Evolutionary conservation across 2,329 filamentous ascomycete genomes (phyloP), one percentile per base, ranked within the genome.

Genomic region (Paracoccidioides brasiliensis): DNA sequence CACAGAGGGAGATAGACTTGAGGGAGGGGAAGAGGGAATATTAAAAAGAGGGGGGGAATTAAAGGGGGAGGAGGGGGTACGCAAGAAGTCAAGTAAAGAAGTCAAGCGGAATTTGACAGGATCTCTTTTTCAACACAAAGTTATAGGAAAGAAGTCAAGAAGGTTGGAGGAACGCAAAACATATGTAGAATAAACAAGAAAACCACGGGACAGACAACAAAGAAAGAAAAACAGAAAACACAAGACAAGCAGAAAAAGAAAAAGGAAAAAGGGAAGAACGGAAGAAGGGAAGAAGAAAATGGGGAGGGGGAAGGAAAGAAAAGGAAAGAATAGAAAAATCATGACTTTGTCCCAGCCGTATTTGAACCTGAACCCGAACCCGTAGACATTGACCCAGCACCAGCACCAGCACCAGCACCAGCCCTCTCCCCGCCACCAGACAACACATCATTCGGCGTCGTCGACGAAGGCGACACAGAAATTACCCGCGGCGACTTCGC

Each of bases 391-490:
- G 22, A 22, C 22, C 22, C 22, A 22, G 22, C 22, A 22, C 22
- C 22, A 22, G 22, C 22, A 22, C 22, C 22, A 22, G 22, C 22
- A 22, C 22, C 2, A 22, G 22, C 22, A 22, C 22, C 22, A 22
- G 22, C 22, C 22, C 2, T 22, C 22, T 40, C 50, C 9, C 30
- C 43, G 15, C 53, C 28, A 28, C 30, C 33, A 30, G 37, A 10
- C 44, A 38, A 43, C n/a, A 49, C 37, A 42, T 72, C 67, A 28
- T 63, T 62, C 44, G 71, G 28, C 5, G 28, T 70, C 54, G 69
- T 69, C 46, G 69, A 66, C 44, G 69, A 65, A 14, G 70, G 68
- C 42, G 69, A 68, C 54, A 70, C 66, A 56, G 71, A 70, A 61
- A 66, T 67, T 42, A 49, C 45, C 22, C 30, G 30, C 5, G 56